phyloP scores from a whole-genome alignment of 1,284 basidiomycete species.

The Wallemia hederae region DNA sequence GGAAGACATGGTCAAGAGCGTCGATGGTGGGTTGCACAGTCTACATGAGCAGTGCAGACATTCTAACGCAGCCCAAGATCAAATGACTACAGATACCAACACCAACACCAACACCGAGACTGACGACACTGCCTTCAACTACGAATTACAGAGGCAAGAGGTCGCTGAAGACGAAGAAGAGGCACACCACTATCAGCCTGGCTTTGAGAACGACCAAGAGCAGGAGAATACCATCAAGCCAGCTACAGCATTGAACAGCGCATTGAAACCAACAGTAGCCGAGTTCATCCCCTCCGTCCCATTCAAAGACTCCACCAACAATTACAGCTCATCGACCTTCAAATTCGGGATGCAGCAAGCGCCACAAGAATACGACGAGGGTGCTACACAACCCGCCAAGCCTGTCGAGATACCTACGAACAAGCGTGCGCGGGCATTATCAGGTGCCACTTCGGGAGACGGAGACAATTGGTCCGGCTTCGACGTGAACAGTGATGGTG shows the following conservation, averaged over 20 bases:
- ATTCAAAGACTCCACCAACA: neutral
- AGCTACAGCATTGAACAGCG: neutral
- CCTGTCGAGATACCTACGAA: neutral
- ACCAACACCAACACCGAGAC: neutral
- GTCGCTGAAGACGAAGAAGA: neutral
- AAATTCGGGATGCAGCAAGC: neutral
- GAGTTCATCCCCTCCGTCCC: neutral
- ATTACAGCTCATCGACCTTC: neutral
- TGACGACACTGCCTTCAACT: neutral
- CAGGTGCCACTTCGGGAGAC: too few relatives aligned
- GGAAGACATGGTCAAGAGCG: too few relatives aligned
- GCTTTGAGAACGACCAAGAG: neutral
- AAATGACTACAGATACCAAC: neutral
- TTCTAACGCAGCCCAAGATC: neutral
- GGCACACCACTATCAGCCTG: neutral
- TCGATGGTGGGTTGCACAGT: neutral
- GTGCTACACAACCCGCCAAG: neutral
- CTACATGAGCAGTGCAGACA: neutral
- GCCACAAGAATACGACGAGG: neutral
- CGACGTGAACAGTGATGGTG: neutral
- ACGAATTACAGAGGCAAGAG: neutral
- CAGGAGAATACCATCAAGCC: neutral
- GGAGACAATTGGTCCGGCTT: neutral
- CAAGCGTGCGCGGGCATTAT: too few relatives aligned
- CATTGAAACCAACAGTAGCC: neutral